These are phyloP conservation scores for Coccomyxa sp. DNA, from an alignment of 139 green algal species.

Conservation along the genomic window DNA sequence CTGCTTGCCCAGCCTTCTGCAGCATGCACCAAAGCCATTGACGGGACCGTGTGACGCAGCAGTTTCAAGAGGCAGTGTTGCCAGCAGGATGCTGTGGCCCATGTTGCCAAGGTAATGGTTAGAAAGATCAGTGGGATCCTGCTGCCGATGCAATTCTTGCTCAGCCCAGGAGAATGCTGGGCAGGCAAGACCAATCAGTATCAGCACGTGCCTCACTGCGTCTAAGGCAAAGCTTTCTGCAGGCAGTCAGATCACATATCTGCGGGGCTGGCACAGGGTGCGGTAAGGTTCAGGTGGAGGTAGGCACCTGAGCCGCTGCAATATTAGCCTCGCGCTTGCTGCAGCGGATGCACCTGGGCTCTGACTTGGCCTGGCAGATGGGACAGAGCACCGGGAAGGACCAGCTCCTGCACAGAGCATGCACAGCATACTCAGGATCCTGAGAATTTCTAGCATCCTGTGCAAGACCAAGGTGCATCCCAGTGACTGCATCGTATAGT, in stretches of 20 bases:
- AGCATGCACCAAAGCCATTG: too few species aligned
- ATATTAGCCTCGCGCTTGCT: background rate
- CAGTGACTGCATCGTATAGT: background rate
- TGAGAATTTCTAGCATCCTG: background rate
- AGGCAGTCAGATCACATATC: background rate
- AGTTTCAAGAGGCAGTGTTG: background rate
- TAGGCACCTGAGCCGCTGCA: background rate
- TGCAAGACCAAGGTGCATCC: background rate
- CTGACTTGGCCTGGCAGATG: background rate
- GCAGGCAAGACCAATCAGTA: too few species aligned
- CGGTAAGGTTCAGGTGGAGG: background rate
- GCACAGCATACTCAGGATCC: background rate
- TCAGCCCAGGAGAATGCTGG: background rate
- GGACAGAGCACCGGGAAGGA: background rate
- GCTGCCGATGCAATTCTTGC: background rate
- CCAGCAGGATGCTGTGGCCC: background rate
- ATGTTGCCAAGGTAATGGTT: too few species aligned
- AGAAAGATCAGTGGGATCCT: too few species aligned
- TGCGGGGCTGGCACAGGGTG: background rate
- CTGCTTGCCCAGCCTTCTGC: too few species aligned
- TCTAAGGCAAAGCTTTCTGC: too few species aligned
- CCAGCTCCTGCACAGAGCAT: background rate
- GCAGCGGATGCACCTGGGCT: background rate
- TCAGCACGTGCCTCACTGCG: too few species aligned
- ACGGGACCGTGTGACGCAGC: background rate